Base-by-base conservation (phyloP, 108 stramenopile species). In the Skeletonema potamos region DNA sequence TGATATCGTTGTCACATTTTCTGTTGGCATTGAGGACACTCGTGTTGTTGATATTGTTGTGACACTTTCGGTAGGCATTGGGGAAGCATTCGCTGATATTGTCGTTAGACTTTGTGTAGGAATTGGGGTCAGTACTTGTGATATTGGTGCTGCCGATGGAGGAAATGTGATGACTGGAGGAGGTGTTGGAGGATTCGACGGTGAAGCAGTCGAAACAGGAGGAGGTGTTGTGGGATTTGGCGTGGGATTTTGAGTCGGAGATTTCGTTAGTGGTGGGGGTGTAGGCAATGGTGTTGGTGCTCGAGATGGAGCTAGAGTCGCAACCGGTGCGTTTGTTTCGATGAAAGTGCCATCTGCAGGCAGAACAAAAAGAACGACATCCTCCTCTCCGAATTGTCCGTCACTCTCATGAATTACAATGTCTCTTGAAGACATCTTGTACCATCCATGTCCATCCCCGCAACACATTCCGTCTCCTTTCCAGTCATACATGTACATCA, bases 401-500 rank as follows among this genome's bases (percentile, higher is more conserved):
- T 66, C 55, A 54, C 60, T 66, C 6, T 72, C 56, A 30, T 33
- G 26, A 44, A 80, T 73, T 6, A 64, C 17, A n/a, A 60, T 34
- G 15, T 72, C 62, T 54, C 72, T 67, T 48, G 58, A 70, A 15
- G 64, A 46, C 37, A 78, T 4, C 39, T 43, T 54, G 58, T 61
- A 78, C 55, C 13, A 59, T 10, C 77, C 77, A 3, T 66, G 30
- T 29, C 77, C 77, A 61, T 48, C 54, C 0, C 12, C 54, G 32
- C 76, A 77, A 20, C 76, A 77, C 27, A 77, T 4, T 41, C 69
- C 76, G 36, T 69, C 54, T 58, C 68, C 46, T 41, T 41, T 69
- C 63, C 64, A 77, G 32, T 71, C 77, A 61, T 71, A 71, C n/a
- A 78, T 51, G 54, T 71, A 78, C 32, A 78, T 54, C 1, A 41